Conservation (phyloP, 2,329 filamentous ascomycete species). For the Tolypocladium cylindrosporum region DNA sequence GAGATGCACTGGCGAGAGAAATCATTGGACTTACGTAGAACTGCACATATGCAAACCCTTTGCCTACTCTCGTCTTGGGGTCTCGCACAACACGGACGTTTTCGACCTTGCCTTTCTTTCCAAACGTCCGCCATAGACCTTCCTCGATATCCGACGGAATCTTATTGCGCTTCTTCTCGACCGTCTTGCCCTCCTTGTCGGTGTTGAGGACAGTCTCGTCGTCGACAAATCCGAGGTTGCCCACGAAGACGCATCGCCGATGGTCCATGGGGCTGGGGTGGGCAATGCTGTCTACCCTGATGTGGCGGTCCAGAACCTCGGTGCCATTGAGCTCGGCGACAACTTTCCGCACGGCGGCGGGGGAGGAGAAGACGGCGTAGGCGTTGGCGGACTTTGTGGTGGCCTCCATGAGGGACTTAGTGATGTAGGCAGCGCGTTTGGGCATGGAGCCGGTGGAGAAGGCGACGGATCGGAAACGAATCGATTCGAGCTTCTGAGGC, state of each 20-base stretch:
- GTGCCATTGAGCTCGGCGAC: slow-evolving; percentile 73
- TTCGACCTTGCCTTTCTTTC: slow-evolving; percentile 70
- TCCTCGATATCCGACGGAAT: slow-evolving; percentile 81
- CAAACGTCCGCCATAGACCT: slow-evolving; percentile 78
- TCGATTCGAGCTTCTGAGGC: slow-evolving; percentile 71
- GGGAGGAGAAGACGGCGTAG: slow-evolving; percentile 79
- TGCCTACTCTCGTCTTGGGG: slow-evolving; percentile 81
- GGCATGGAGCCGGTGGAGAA: slow-evolving; percentile 70
- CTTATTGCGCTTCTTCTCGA: slow-evolving; percentile 64
- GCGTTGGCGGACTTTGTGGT: slow-evolving; percentile 92
- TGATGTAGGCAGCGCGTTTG: slow-evolving; percentile 90
- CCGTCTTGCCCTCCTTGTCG: slow-evolving; percentile 54
- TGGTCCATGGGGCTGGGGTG: slow-evolving; percentile 78
- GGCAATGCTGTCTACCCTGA: slow-evolving; percentile 83
- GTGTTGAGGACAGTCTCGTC: slow-evolving; percentile 67
- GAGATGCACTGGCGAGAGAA: neutral
- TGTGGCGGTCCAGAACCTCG: slow-evolving; percentile 72
- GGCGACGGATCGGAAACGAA: slow-evolving; percentile 89
- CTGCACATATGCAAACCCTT: slow-evolving; percentile 96
- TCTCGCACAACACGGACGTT: slow-evolving; percentile 90
- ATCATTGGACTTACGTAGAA: slow-evolving; percentile 51
- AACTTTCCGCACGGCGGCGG: slow-evolving; percentile 65
- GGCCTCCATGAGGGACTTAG: slow-evolving; percentile 78
- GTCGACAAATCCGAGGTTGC: slow-evolving; percentile 92
- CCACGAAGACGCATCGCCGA: slow-evolving; percentile 87